phyloP scores from a whole-genome alignment of 805 yeast species.

The Candida odintsovae region DNA sequence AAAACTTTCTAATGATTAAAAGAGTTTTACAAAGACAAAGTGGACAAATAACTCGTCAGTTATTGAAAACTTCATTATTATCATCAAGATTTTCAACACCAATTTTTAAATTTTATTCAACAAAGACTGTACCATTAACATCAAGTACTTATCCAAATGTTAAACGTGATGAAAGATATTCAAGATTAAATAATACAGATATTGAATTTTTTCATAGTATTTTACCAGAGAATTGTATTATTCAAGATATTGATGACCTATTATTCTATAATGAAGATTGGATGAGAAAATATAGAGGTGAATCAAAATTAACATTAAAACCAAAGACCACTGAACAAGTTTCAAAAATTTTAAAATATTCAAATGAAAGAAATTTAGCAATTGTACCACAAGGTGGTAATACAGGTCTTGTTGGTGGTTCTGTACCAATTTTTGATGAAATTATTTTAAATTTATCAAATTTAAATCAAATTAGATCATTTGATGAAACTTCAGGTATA shows the following conservation, averaged over 20 bases:
- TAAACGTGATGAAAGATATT: constrained; percentile 44
- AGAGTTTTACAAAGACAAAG: not conserved
- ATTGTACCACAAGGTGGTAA: constrained; percentile 97
- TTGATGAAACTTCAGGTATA: constrained; percentile 79
- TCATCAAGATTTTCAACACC: not conserved
- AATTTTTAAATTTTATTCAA: constrained; percentile 10
- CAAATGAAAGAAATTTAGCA: constrained; percentile 72
- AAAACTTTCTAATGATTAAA: not conserved
- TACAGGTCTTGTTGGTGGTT: constrained; percentile 94
- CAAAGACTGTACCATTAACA: constrained; percentile 41
- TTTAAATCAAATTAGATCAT: constrained; percentile 74
- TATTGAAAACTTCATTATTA: not conserved
- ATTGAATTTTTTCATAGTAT: constrained; percentile 54
- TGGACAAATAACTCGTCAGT: not conserved
- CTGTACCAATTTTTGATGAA: constrained; percentile 89
- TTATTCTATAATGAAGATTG: constrained; percentile 80
- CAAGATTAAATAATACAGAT: constrained; percentile 49
- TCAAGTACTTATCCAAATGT: constrained; percentile 63
- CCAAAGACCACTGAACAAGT: constrained; percentile 81
- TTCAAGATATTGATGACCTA: constrained; percentile 58
- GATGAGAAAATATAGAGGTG: constrained; percentile 93
- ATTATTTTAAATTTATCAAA: constrained; percentile 64
- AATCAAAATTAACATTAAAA: constrained; percentile 70
- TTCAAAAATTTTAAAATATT: constrained; percentile 67
- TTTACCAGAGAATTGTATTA: constrained; percentile 42